These are phyloP conservation scores for Aphanocladium album DNA, from an alignment of 2,329 filamentous ascomycete species.

Conservation along the genomic window DNA sequence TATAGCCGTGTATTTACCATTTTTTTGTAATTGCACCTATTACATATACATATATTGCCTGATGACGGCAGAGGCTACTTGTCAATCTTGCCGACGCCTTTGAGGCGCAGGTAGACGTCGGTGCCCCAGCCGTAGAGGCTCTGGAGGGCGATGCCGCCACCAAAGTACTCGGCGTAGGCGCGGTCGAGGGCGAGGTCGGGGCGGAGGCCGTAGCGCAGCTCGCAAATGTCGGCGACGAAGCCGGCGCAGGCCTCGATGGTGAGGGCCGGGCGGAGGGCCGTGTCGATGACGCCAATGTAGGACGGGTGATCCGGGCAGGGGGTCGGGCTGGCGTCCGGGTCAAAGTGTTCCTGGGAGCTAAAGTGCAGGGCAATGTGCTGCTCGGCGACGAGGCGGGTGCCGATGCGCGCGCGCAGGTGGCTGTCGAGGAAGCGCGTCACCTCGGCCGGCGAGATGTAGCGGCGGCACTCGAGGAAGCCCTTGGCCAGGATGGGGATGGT, in stretches of 20 bases:
- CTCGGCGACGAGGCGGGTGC: constrained; percentile 88
- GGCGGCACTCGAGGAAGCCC: constrained; percentile 87
- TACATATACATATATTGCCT: background rate
- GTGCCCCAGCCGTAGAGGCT: constrained; percentile 90
- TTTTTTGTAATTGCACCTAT: background rate
- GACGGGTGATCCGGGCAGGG: constrained; percentile 50
- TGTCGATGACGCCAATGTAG: constrained; percentile 95
- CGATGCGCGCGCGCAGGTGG: constrained; percentile 88
- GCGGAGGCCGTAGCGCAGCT: constrained; percentile 88
- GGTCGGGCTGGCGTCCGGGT: constrained; percentile 46
- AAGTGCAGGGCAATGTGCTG: constrained; percentile 91
- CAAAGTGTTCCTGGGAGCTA: constrained; percentile 63
- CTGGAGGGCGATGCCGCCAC: constrained; percentile 90
- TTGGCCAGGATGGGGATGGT: constrained; percentile 90
- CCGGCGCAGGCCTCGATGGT: constrained; percentile 81
- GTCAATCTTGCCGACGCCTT: constrained; percentile 55
- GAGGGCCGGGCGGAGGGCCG: constrained; percentile 72
- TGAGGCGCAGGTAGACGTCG: constrained; percentile 62
- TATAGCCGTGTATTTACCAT: background rate
- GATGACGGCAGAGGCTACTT: constrained; percentile 11
- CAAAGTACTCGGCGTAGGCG: constrained; percentile 97
- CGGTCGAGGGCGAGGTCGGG: constrained; percentile 76
- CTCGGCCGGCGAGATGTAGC: constrained; percentile 76
- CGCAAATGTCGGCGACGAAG: constrained; percentile 93
- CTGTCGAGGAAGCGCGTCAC: constrained; percentile 93